These are phyloP conservation scores for Vigna trinervia DNA, from an alignment of 306 rosid genomes.

Conservation along the genomic window DNA sequence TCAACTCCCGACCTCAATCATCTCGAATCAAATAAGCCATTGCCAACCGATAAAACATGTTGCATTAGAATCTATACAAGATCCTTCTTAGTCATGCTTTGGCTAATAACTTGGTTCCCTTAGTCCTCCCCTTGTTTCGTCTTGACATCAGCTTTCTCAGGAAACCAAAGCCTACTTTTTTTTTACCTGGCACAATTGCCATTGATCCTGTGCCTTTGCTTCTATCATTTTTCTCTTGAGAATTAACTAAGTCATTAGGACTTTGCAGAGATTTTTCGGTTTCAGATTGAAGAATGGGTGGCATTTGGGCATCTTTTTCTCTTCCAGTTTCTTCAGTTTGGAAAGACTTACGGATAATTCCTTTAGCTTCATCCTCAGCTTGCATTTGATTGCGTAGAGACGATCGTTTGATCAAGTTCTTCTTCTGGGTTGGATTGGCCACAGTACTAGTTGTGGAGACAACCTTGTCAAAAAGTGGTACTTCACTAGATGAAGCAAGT, in stretches of 20 bases:
- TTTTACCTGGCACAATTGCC: constrained; percentile 60
- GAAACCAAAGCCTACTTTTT: constrained; percentile 63
- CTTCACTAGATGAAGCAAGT: constrained; percentile 72
- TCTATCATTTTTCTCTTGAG: constrained; percentile 43
- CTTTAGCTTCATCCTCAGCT: constrained; percentile 67
- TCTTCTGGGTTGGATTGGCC: constrained; percentile 47
- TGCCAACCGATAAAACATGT: neutral
- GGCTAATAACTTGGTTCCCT: constrained; percentile 45
- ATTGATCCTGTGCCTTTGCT: constrained; percentile 44
- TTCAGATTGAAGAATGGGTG: constrained; percentile 44
- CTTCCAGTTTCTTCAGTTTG: constrained; percentile 44
- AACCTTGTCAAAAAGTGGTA: constrained; percentile 52
- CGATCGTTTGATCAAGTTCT: constrained; percentile 58
- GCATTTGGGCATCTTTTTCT: constrained; percentile 42
- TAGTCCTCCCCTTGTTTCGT: constrained; percentile 59
- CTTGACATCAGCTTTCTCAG: constrained; percentile 66
- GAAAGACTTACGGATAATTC: constrained; percentile 16
- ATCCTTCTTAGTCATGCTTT: constrained; percentile 43
- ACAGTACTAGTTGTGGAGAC: constrained; percentile 45
- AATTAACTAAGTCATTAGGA: constrained; percentile 33
- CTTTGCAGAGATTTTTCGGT: constrained; percentile 39
- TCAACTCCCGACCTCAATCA: constrained; percentile 36
- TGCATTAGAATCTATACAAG: constrained; percentile 7
- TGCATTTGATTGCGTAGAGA: constrained; percentile 66
- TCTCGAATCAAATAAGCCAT: constrained; percentile 37